Percentiles rank a stretch among this genome's conserved stretches.
phyloP scores from a whole-genome alignment of 177 flowering plant genomes.

The Tripterygium wilfordii region DNA sequence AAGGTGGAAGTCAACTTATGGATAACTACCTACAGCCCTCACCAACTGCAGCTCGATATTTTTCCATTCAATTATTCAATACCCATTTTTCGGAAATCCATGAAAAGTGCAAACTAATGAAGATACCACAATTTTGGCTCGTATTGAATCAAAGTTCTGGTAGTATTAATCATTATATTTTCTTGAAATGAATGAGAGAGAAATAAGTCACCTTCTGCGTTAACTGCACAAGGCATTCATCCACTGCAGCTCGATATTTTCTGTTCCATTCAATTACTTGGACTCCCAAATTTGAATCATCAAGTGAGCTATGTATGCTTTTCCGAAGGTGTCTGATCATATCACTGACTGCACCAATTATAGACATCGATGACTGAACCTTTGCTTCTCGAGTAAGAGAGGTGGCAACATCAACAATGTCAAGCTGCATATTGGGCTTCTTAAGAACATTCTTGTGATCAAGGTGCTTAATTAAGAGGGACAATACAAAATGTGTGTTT shows the following conservation, averaged over 20 bases:
- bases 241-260: conserved; percentile 14
- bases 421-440: conserved; percentile 17
- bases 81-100: no score
- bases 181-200: not conserved
- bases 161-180: no score
- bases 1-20: no score
- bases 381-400: conserved; percentile 11
- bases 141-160: no score
- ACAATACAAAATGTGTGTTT: conserved; percentile 16
- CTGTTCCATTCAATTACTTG: conserved; percentile 13
- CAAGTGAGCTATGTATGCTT: conserved; percentile 17
- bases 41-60: no score
- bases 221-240: conserved; percentile 21
- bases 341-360: conserved; percentile 20
- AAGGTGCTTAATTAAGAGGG: conserved; percentile 20
- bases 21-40: no score
- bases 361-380: conserved; percentile 17
- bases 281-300: conserved; percentile 18
- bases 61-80: no score
- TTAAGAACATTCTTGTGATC: conserved; percentile 21
- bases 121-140: no score
- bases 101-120: no score
- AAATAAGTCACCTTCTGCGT: conserved; percentile 12
- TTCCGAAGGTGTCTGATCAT: conserved; percentile 21
- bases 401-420: conserved; percentile 18